Conservation (phyloP, 2,329 filamentous ascomycete genomes). For the Alternaria tenuissima region DNA sequence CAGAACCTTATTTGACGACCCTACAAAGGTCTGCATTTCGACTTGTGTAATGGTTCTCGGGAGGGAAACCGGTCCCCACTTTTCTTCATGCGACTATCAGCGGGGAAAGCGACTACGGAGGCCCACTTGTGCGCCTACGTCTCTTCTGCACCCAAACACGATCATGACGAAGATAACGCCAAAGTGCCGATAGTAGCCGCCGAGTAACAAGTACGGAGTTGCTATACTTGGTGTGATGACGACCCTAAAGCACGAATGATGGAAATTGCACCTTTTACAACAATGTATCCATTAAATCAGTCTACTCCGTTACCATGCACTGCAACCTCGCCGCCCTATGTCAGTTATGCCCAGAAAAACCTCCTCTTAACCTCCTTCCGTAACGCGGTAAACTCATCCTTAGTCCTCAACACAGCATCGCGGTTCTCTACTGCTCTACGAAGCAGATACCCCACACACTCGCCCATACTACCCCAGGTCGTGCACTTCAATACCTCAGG, state of each 20-base stretch:
- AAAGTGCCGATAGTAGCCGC: neutral
- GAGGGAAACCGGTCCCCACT: conserved; percentile 2
- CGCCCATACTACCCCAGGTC: conserved; percentile 66
- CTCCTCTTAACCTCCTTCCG: conserved; percentile 36
- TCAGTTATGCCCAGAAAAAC: conserved; percentile 20
- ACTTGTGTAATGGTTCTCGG: conserved; percentile 6
- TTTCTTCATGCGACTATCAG: neutral
- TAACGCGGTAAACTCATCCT: conserved; percentile 41
- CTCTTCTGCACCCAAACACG: neutral
- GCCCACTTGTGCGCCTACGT: conserved; percentile 3
- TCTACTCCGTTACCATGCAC: neutral
- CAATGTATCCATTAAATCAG: neutral
- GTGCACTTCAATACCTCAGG: conserved; percentile 65
- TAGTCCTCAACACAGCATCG: conserved; percentile 63
- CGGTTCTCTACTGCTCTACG: conserved; percentile 67
- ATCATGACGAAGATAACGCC: neutral
- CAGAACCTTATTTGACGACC: neutral
- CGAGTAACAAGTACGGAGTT: neutral
- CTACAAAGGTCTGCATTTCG: too few species aligned
- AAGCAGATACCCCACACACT: conserved; percentile 81
- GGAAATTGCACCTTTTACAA: neutral
- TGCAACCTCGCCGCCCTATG: too few species aligned
- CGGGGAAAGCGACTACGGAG: conserved; percentile 15
- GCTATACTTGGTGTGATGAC: neutral
- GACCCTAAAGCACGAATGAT: neutral